Evolutionary conservation across 164 flowering plant genomes (phyloP), one percentile per base, ranked within the genome.

Genomic region (Warburgia ugandensis): DNA sequence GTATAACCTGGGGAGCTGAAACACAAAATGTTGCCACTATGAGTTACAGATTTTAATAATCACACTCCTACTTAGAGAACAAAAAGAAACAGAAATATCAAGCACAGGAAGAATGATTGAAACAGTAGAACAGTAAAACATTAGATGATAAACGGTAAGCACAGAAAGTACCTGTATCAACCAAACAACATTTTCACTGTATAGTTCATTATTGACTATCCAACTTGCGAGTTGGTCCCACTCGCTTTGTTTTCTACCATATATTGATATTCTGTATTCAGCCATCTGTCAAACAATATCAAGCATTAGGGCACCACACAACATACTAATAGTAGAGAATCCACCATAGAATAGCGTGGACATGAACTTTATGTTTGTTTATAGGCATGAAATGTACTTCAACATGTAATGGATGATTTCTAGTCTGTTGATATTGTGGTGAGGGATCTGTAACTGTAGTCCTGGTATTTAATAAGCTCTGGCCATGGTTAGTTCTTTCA

Each of bases 181-280:
- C 97, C 94, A 88, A 47, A 89, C 95, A 65, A 86, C 95, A 64
- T 89, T 86, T 63, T 81, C 88, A 60, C 89, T 81, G 76, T 85
- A 88, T 56, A 88, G 66, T 1, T 85, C 92, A 67, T 94, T 86
- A 51, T 94, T 89, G 30, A 89, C 88, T 45, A 94, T 84, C 99
- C 99, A 94, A 71, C 96, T 86, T 23, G 97, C 99, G 47, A 94
- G 47, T 63, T 86, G 94, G 61, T 94, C 99, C 99, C 99, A 94
- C 67, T 89, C 97, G 63, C 96, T 89, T 68, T 76, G 81, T 69
- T 94, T 94, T 68, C 99, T 78, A 49, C 99, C 99, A 75, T 94
- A 89, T 60, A 94, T 89, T 25, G 99, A 94, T 59, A 94, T 64
- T 56, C 99, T 73, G 65, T 89, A 94, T 48, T 92, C 99, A 48